Evolutionary conservation across 1,284 basidiomycete genomes (phyloP).

Genomic region (Ceratorhiza oryzae-sativae): DNA sequence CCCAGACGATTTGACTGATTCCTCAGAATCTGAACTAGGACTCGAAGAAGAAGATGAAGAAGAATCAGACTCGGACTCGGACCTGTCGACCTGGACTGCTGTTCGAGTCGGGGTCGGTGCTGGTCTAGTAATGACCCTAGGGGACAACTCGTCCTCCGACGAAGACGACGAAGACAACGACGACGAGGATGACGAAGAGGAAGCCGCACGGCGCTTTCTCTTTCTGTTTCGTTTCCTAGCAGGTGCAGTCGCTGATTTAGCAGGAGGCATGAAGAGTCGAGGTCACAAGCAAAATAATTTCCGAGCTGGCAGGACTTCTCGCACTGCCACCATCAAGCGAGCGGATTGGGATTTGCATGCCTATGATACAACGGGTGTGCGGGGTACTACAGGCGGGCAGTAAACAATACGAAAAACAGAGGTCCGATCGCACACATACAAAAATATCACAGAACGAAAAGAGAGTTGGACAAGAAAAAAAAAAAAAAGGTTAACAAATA

Average conservation of each 20-base stretch:
- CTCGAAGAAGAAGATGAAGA: conserved; percentile 46
- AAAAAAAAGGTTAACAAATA: neutral
- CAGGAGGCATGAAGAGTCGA: conserved; percentile 12
- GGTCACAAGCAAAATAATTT: neutral
- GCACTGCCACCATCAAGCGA: conserved; percentile 38
- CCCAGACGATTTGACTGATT: conserved; percentile 43
- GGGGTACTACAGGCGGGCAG: conserved; percentile 2
- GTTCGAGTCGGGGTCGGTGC: conserved; percentile 30
- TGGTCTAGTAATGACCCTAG: conserved; percentile 41
- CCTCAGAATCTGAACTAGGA: conserved; percentile 43
- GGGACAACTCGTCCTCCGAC: conserved; percentile 45
- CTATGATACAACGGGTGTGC: conserved; percentile 25
- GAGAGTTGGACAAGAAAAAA: conserved; percentile 19
- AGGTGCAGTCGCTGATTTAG: conserved; percentile 41
- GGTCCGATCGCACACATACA: too few species aligned
- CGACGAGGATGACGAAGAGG: conserved; percentile 53
- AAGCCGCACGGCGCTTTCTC: conserved; percentile 54
- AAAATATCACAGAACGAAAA: neutral
- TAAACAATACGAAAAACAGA: neutral
- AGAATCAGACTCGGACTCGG: conserved; percentile 42
- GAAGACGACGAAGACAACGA: conserved; percentile 51
- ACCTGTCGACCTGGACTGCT: conserved; percentile 47
- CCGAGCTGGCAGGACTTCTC: neutral
- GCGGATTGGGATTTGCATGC: conserved; percentile 1
- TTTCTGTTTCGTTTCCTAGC: conserved; percentile 53